Evolutionary conservation across 257 asterid genomes (phyloP).

Genomic region (Solanum megistacrolobum): DNA sequence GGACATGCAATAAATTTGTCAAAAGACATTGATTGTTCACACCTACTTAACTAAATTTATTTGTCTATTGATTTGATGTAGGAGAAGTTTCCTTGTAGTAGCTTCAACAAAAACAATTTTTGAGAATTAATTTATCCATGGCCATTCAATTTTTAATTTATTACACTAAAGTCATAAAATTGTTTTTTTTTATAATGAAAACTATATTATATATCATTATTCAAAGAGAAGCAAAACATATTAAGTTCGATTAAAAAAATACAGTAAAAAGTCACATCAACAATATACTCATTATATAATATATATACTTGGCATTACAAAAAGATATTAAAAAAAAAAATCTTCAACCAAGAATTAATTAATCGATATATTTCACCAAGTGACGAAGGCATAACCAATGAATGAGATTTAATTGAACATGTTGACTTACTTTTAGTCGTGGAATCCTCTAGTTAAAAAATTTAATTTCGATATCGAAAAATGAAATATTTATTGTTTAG

Average conservation of each 20-base stretch:
- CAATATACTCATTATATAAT: neutral
- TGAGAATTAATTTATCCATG: neutral
- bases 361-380: neutral
- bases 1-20: neutral
- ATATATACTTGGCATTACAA: neutral
- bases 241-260: neutral
- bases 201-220: neutral
- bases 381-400: neutral
- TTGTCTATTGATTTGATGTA: neutral
- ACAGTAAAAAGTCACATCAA: neutral
- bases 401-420: neutral
- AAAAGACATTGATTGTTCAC: neutral
- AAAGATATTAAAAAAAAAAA: neutral
- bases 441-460: neutral
- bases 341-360: neutral
- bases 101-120: neutral
- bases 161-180: neutral
- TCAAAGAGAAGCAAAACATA: neutral
- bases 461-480: neutral
- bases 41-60: neutral
- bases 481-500: neutral
- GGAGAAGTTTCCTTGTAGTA: neutral
- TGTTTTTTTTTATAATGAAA: neutral
- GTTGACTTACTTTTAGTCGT: neutral
- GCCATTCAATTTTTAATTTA: neutral